Conservation (phyloP, 148 eudicot genomes). For the Arbutus unedo region DNA sequence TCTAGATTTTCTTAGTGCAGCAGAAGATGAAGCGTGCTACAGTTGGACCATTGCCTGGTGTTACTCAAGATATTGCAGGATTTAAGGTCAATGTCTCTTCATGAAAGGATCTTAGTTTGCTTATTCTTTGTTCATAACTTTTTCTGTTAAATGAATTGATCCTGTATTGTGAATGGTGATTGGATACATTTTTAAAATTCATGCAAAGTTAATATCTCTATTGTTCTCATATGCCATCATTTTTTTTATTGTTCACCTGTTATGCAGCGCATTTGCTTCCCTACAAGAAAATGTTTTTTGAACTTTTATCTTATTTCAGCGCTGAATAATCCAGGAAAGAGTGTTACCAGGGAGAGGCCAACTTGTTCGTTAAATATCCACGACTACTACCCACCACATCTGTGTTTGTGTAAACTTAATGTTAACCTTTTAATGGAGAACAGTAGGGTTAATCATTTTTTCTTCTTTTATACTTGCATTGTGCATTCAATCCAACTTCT, state of each 20-base stretch:
- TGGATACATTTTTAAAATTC: neutral
- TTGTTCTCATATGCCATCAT: neutral
- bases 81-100: slow-evolving; percentile 49
- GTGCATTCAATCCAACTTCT: too few relatives aligned
- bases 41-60: slow-evolving; percentile 99
- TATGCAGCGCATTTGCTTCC: neutral
- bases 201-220: neutral
- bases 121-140: neutral
- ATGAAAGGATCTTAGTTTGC: neutral
- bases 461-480: neutral
- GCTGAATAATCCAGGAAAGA: neutral
- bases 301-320: neutral
- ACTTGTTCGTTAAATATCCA: neutral
- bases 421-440: neutral
- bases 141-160: neutral
- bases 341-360: slow-evolving; percentile 1
- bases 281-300: neutral
- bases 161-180: neutral
- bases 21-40: slow-evolving; percentile 74
- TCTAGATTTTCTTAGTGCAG: slow-evolving; percentile 65
- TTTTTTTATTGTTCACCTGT: neutral
- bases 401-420: neutral
- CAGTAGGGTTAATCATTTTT: neutral
- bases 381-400: neutral
- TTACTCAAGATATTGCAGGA: slow-evolving; percentile 99